Percentiles rank a stretch among this genome's conserved stretches.
Conservation (phyloP, 225 moss, liverwort and hornwort genomes). For the Pseudisothecium myosuroides region DNA sequence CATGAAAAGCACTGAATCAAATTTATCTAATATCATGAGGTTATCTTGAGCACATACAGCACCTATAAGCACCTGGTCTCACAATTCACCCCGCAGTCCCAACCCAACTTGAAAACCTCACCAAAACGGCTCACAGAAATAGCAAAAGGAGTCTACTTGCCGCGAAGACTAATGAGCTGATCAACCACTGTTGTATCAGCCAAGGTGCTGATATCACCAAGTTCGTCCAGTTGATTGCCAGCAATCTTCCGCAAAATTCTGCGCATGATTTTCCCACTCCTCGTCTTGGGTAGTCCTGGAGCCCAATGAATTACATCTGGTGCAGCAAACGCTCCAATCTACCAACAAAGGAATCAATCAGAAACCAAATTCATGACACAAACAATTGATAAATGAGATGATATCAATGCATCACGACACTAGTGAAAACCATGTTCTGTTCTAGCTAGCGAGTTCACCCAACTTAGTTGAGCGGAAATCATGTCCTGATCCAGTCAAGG, state of each 20-base stretch:
- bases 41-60: background rate
- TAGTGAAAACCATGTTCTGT: background rate
- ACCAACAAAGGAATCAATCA: background rate
- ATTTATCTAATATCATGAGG: background rate
- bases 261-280: slow-evolving; percentile 98
- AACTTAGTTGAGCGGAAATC: background rate
- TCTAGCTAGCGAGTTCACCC: background rate
- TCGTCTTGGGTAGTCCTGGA: slow-evolving; percentile 93
- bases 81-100: background rate
- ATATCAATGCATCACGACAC: background rate
- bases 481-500: background rate
- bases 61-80: background rate
- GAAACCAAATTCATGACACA: background rate
- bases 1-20: background rate
- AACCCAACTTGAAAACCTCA: background rate
- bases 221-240: slow-evolving; percentile 42
- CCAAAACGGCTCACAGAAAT: background rate
- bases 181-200: slow-evolving; percentile 57
- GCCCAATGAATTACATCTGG: slow-evolving; percentile 93
- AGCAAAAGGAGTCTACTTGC: background rate
- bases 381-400: background rate
- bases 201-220: slow-evolving; percentile 69
- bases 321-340: slow-evolving; percentile 92
- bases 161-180: slow-evolving; percentile 50
- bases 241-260: slow-evolving; percentile 88